A percentile compares a stretch with the other conserved stretches of the same genome.
Conservation (phyloP, 441 rosid genomes). For the Macaranga tanarius region DNA sequence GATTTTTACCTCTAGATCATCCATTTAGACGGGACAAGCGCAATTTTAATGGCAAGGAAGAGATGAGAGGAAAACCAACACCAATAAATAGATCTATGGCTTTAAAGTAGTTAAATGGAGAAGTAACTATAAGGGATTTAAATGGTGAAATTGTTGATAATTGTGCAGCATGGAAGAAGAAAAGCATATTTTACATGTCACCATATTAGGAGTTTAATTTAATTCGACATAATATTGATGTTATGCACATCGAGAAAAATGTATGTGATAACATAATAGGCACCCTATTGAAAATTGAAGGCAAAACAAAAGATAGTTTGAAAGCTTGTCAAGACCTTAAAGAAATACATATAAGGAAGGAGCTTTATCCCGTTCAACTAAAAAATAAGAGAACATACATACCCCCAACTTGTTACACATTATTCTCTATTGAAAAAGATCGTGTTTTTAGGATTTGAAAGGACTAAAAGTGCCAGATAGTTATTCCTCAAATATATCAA, state of each 20-base stretch:
- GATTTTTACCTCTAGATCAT: not conserved
- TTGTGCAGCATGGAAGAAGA: not conserved
- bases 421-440: not conserved
- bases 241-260: no score
- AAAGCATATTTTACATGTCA: not conserved
- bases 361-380: not conserved
- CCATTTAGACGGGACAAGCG: not conserved
- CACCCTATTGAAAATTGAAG: not conserved
- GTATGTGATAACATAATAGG: not conserved
- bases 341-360: no score
- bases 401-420: not conserved
- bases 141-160: not conserved
- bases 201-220: no score
- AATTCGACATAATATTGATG: not conserved
- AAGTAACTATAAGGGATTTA: no score
- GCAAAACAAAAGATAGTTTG: not conserved
- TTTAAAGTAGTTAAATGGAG: not conserved
- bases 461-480: not conserved
- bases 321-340: not conserved
- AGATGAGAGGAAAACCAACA: not conserved
- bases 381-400: not conserved
- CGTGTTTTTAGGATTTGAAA: not conserved
- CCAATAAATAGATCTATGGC: not conserved
- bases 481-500: not conserved
- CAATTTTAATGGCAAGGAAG: not conserved